Evolutionary conservation across 1,284 basidiomycete species (phyloP), one percentile per base, ranked within the genome.

Genomic region (Boletus sp.): DNA sequence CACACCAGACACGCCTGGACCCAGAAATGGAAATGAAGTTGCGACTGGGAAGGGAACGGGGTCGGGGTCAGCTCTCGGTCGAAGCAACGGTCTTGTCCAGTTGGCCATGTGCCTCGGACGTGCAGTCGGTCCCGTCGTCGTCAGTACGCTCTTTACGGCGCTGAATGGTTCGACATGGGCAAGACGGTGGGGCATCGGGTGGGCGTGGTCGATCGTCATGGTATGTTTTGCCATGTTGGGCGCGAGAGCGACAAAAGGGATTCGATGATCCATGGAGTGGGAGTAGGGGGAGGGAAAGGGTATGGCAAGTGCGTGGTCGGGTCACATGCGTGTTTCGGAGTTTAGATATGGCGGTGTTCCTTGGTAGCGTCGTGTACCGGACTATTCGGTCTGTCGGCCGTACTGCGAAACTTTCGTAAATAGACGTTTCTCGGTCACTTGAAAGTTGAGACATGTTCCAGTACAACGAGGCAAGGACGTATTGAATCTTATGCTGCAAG

Each of bases 71-170:
- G 42, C 51, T 1, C 61, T 65, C 9, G 61, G 63, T 1, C 48
- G 15, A 20, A 59, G 56, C 11, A 65, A 63, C 8, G 61, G 61
- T 2, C 51, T 65, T 15, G 50, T 63, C 6, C 63, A 65, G 16
- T 27, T 65, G 3, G 29, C 61, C 11, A 63, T 65, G 52, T 60
- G 61, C 22, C 15, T 63, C n/a, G 63, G 61, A 35, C 51, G 63
- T 3, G 29, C 56, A 16, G 12, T 53, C 16, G 61, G 52, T 18
- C 63, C 62, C 9, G 22, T 65, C 37, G 36, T 63, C 11, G 62
- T 61, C 33, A 61, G 59, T 9, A 11, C 35, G 24, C 37, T 63
- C 31, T 63, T 63, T 20, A 63, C 61, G 0, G 37, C 42, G 11
- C 22, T 63, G 16, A 63, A 65, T 18, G 52, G 51, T 27, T 55